Percentiles rank a stretch among this genome's conserved stretches.
These are phyloP conservation scores for Quercus phellos DNA, from an alignment of 331 rosid species.

Conservation along the genomic window DNA sequence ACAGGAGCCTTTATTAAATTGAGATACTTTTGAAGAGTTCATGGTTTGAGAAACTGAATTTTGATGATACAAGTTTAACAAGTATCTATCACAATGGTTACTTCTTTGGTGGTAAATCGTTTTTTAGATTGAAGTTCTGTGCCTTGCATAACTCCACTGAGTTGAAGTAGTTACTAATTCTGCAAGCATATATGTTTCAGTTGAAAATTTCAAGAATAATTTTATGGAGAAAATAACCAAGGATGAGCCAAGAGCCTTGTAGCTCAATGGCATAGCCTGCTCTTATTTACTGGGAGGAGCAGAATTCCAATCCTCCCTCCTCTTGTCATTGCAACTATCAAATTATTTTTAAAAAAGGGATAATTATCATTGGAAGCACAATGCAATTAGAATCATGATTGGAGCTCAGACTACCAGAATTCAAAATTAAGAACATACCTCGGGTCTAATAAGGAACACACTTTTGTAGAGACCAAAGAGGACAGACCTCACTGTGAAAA, in stretches of 20 bases:
- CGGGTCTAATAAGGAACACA: slow-evolving; percentile 49
- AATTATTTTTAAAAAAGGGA: neutral
- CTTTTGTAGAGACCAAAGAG: slow-evolving; percentile 55
- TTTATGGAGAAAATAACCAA: neutral
- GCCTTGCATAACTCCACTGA: neutral
- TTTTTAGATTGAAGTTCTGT: neutral
- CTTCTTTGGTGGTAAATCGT: too few relatives aligned
- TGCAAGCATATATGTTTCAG: neutral
- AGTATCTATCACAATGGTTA: too few relatives aligned
- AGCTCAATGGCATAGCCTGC: too few relatives aligned
- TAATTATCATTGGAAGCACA: too few relatives aligned
- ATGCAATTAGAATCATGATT: neutral
- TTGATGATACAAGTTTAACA: too few relatives aligned
- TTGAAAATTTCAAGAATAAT: neutral
- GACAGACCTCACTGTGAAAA: slow-evolving; percentile 64
- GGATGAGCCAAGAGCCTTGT: neutral
- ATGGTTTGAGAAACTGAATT: too few relatives aligned
- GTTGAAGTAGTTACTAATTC: neutral
- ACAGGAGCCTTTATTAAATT: too few relatives aligned
- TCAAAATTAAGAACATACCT: slow-evolving; percentile 37
- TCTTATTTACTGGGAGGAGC: too few relatives aligned
- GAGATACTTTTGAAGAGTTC: too few relatives aligned
- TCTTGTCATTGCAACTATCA: neutral
- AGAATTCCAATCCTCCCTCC: too few relatives aligned
- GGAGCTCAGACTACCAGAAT: neutral